Evolutionary conservation across 495 filamentous ascomycete genomes (phyloP), one percentile per base, ranked within the genome.

Genomic region (Penicillium coprophilum): DNA sequence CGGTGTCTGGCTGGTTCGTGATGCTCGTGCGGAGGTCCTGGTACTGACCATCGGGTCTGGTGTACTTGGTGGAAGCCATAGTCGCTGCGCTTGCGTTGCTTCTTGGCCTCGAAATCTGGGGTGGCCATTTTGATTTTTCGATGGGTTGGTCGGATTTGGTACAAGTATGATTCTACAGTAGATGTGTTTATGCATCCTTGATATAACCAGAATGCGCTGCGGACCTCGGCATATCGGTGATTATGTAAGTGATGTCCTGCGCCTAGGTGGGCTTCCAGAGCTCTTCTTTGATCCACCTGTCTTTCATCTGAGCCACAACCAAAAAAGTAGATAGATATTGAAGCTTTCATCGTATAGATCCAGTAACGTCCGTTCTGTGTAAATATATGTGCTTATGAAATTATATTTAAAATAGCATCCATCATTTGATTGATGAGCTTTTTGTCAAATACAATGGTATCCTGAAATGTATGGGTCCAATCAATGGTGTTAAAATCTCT

Each of bases 51-150:
- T 85, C 93, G 77, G 54, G 92, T 96, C 53, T 92, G 79, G 71
- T 95, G 96, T 43, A 91, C 86, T 19, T 92, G 81, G 51, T 88
- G 79, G 70, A 87, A 96, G 39, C 78, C 73, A 70, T 97, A 97
- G 69, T 96, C 89, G 23, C 68, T 74, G 49, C 90, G 77, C 46
- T 60, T 75, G 51, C 73, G 81, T 11, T 88, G 82, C 50, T 71
- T 74, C 71, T 90, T 93, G 40, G 90, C 67, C 17, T 73, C 66
- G 64, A 60, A 67, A 50, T 80, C 72, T 50, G 59, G 59, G 20
- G 64, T 44, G 6, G 66, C 63, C 68, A 74, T 73, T 20, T 51
- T 45, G 27, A 20, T 32, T 27, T 44, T 51, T 15, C 3, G 34
- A n/a, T 36, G 6, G 34, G 15, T 1, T 12, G 30, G 30, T 32